These are phyloP conservation scores for Mycena venus DNA, from an alignment of 768 basidiomycete species.

Conservation along the genomic window DNA sequence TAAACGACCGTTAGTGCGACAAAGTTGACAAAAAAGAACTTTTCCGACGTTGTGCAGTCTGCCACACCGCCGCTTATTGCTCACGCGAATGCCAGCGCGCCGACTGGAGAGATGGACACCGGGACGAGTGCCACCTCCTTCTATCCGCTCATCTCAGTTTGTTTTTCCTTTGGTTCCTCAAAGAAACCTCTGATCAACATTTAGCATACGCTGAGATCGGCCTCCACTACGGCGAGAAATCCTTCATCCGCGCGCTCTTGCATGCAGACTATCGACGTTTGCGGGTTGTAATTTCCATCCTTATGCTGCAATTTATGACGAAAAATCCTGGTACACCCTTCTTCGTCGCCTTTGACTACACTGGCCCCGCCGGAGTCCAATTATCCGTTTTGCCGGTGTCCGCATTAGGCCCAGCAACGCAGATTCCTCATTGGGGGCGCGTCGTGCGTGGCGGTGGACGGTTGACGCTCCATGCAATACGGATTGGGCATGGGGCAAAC, in stretches of 20 bases:
- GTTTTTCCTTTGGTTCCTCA: not conserved
- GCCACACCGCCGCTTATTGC: constrained; percentile 10
- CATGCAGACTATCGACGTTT: constrained; percentile 16
- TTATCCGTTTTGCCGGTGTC: not conserved
- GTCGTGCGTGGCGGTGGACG: constrained; percentile 4
- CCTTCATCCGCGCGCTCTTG: constrained; percentile 20
- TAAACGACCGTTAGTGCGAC: constrained; percentile 13
- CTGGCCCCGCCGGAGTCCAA: not conserved
- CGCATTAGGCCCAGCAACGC: not conserved
- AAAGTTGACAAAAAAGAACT: constrained; percentile 9
- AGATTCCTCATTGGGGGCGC: constrained; percentile 16
- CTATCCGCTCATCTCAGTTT: not conserved
- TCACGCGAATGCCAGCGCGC: constrained; percentile 6
- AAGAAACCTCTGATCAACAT: not conserved
- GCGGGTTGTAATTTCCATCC: not conserved
- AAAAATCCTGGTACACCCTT: not conserved
- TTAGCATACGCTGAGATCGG: constrained; percentile 7
- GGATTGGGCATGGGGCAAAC: constrained; percentile 8
- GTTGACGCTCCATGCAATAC: constrained; percentile 7
- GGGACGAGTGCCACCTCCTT: constrained; percentile 9
- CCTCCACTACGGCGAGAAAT: constrained; percentile 8
- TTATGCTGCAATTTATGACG: not conserved
- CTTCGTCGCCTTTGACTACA: constrained; percentile 20
- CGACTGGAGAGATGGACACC: constrained; percentile 16
- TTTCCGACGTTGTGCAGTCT: not conserved